These are phyloP conservation scores for Teunomyces barrocoloradensis DNA, from an alignment of 805 yeast species.

Conservation along the genomic window DNA sequence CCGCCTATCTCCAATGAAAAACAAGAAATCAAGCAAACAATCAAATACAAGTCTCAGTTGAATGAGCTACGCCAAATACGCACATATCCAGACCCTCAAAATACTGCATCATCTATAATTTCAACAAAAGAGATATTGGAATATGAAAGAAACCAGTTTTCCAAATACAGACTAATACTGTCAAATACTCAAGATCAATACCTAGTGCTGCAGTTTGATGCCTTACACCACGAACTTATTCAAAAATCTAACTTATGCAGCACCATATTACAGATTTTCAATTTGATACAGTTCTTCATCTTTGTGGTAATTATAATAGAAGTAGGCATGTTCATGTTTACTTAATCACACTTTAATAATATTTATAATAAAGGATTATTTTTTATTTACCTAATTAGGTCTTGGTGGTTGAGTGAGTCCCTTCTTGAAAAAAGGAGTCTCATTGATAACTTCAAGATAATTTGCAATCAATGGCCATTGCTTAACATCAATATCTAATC, in stretches of 20 bases:
- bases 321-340: background rate
- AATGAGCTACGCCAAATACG: slow-evolving; percentile 2
- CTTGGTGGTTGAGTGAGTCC: slow-evolving; percentile 20
- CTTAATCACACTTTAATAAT: background rate
- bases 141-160: background rate
- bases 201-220: background rate
- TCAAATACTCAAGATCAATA: background rate
- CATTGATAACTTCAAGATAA: slow-evolving; percentile 43
- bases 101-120: background rate
- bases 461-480: slow-evolving; percentile 39
- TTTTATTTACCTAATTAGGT: background rate
- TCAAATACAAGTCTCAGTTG: slow-evolving; percentile 10
- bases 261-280: background rate
- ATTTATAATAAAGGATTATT: background rate
- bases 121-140: background rate
- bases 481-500: slow-evolving; percentile 27
- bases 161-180: background rate
- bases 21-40: background rate
- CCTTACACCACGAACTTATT: background rate
- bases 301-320: background rate
- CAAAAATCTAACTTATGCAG: background rate
- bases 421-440: slow-evolving; percentile 17
- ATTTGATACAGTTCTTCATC: background rate
- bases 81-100: background rate
- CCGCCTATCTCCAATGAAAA: background rate